Evolutionary conservation across 2,329 filamentous ascomycete species (phyloP).

Genomic region (Xylariaceae sp.): DNA sequence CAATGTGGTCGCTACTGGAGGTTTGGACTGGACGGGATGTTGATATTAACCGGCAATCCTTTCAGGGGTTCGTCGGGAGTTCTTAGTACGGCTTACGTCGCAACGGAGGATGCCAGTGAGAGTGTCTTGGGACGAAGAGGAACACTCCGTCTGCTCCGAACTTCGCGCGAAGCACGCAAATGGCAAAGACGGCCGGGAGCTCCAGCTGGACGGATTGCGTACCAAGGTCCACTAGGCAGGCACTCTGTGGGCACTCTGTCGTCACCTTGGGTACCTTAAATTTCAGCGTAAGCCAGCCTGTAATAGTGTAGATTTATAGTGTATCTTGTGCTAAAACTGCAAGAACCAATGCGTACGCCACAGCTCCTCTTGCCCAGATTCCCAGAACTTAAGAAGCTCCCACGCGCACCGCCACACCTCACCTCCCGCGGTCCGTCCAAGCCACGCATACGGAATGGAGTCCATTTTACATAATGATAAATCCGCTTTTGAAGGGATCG

Average conservation of each 20-base stretch:
- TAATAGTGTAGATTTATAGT: background rate
- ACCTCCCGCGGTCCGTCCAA: background rate
- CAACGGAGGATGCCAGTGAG: background rate
- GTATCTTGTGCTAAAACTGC: background rate
- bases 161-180: background rate
- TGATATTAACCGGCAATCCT: background rate
- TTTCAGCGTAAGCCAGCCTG: background rate
- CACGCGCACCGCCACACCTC: slow-evolving; percentile 5
- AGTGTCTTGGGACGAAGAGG: background rate
- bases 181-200: background rate
- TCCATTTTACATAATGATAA: background rate
- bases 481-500: background rate
- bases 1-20: slow-evolving; percentile 4
- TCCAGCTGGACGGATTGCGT: no score
- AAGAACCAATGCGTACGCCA: slow-evolving; percentile 9
- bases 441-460: background rate
- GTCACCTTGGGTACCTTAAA: no score
- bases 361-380: background rate
- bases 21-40: background rate
- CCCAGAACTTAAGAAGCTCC: no score
- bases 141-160: background rate
- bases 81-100: background rate
- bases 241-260: no score
- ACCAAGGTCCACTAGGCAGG: no score
- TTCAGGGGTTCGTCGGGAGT: slow-evolving; percentile 7